phyloP scores from a whole-genome alignment of 129 eudicot genomes.

The Calendula officinalis region DNA sequence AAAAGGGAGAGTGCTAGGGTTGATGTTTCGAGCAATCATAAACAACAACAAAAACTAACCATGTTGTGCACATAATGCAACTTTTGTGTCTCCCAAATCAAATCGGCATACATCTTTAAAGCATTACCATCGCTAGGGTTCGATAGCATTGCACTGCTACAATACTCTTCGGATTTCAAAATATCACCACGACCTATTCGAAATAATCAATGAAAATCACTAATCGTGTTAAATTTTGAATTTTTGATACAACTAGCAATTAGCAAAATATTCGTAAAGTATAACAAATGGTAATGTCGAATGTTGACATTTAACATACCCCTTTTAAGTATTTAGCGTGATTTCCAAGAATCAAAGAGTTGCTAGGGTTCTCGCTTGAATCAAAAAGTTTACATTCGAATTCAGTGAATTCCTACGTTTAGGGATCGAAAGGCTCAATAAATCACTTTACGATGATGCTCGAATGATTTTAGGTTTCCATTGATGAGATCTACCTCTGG shows the following conservation, averaged over 20 bases:
- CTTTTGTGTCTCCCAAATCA: constrained; percentile 73
- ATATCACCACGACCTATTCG: constrained; percentile 57
- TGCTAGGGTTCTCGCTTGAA: constrained; percentile 53
- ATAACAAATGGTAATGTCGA: too few relatives aligned
- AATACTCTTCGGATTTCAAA: constrained; percentile 70
- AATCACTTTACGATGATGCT: constrained; percentile 34
- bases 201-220: neutral
- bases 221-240: neutral
- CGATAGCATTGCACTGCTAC: constrained; percentile 77
- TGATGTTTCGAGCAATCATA: too few relatives aligned
- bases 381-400: neutral
- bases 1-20: too few relatives aligned
- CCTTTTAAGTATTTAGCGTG: constrained; percentile 68
- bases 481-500: constrained; percentile 28
- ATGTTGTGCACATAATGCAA: constrained; percentile 58
- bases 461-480: constrained; percentile 12
- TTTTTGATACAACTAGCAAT: neutral
- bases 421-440: constrained; percentile 13
- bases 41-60: too few relatives aligned
- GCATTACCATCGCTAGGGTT: constrained; percentile 71
- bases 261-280: too few relatives aligned
- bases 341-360: constrained; percentile 53
- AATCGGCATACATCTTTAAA: constrained; percentile 60
- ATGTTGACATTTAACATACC: constrained; percentile 20
- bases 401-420: constrained; percentile 16